Conservation (phyloP, 495 filamentous ascomycete genomes). For the Trichoderma reesei region DNA sequence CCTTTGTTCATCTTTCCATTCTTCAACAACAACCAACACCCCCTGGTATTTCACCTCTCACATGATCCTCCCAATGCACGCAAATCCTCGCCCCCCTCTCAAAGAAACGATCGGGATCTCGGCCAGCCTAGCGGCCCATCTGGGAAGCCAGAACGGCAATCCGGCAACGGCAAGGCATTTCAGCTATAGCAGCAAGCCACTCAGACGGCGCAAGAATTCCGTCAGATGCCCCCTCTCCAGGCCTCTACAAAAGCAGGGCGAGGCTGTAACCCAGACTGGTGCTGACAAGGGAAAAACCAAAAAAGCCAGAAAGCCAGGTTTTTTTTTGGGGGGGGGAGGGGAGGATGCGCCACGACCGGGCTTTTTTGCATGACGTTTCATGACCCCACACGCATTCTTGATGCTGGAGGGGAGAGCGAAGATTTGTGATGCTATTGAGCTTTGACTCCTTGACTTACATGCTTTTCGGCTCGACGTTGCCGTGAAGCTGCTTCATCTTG, state of each 20-base stretch:
- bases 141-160: not conserved
- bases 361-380: constrained; percentile 1
- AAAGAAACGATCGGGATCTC: not conserved
- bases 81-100: not conserved
- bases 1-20: no score
- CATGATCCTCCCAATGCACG: not conserved
- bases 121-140: not conserved
- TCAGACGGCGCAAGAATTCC: no score
- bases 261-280: not conserved
- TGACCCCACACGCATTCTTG: not conserved
- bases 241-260: not conserved
- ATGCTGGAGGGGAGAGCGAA: not conserved
- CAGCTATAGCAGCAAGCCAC: not conserved
- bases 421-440: no score
- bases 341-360: not conserved
- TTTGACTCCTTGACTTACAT: no score
- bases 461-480: no score
- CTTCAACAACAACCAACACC: no score
- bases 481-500: no score
- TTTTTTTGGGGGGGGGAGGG: no score
- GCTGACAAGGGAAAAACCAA: not conserved
- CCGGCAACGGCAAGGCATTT: not conserved
- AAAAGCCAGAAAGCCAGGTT: not conserved
- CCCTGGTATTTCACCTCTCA: not conserved
- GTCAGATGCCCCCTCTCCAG: no score